Base-by-base conservation (phyloP, 306 rosid genomes). In the Castanopsis chinensis region DNA sequence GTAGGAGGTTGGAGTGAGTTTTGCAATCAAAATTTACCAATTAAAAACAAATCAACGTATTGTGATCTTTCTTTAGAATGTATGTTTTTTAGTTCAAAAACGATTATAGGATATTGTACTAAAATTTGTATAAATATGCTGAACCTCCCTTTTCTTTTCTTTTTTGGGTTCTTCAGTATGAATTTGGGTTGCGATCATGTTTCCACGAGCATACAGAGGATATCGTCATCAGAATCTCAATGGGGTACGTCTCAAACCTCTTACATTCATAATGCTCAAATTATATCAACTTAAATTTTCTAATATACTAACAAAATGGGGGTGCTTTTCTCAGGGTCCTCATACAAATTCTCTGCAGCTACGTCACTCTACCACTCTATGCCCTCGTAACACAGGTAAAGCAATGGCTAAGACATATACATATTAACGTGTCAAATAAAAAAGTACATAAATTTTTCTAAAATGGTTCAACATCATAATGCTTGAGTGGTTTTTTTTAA, bases 331-430 rank as follows among this genome's bases (percentile, higher is more conserved):
- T 27, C 87, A 94, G 98, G 86, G 87, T 90, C 43, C 69, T 92
- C 18, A 75, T 94, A 70, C 92, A 94, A 71, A 87, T 94, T 65
- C 92, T 94, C 1, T 94, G 98, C 85, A 94, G 98, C 80, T 94
- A 94, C 51, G 98, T 94, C 9, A 94, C 96, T 45, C 89, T 94
- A 32, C 98, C 98, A 56, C 97, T 94, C 28, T 87, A 94, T 67
- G 98, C 98, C 68, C 90, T 94, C 1, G 98, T 94, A 9, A 92
- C 97, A 15, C 98, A 94, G 94, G 98, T 94, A 84, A 71, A 49
- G 12, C 18, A 49, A 19, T n/a, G 49, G 23, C 54, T 12, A 17
- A 25, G 18, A 41, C 45, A 7, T 37, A 37, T 0, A 8, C 45
- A 0, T 7, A 37, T 37, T 37, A 37, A 37, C 11, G 7, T 7